Percentiles rank a stretch among this genome's conserved stretches.
Evolutionary conservation across 176 grass and related monocot species (phyloP).

Genomic region (Echinochloa phyllopogon): DNA sequence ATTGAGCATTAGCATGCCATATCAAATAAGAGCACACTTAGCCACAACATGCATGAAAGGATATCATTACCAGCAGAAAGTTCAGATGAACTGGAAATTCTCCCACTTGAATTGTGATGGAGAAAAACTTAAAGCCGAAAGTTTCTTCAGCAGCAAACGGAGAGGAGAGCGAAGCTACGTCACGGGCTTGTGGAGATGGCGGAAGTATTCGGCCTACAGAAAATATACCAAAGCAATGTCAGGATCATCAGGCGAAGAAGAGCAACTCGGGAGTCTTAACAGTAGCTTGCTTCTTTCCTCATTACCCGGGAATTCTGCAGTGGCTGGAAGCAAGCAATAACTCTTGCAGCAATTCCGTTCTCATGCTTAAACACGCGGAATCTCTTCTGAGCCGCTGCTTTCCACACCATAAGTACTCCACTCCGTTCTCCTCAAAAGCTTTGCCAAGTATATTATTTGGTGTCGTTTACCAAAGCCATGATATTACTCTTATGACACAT

Average conservation of each 20-base stretch:
- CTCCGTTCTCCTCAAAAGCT: no score
- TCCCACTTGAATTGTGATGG: no score
- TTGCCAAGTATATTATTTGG: no score
- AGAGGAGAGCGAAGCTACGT: slow-evolving; percentile 66
- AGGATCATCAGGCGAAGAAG: slow-evolving; percentile 6
- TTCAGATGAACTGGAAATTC: no score
- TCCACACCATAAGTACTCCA: no score
- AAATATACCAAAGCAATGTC: slow-evolving; percentile 31
- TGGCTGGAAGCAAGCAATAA: slow-evolving; percentile 83
- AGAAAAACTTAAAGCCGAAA: slow-evolving; percentile 23
- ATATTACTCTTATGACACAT: no score
- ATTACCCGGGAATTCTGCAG: slow-evolving; percentile 92
- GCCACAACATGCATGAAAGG: no score
- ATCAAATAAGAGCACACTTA: no score
- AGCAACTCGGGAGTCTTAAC: not conserved
- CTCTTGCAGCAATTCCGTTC: slow-evolving; percentile 82
- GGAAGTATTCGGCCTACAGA: slow-evolving; percentile 91
- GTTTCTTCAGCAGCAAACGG: slow-evolving; percentile 41
- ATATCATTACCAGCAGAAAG: no score
- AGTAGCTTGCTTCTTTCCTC: not conserved
- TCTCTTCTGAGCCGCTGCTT: slow-evolving; percentile 79
- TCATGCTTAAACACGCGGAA: slow-evolving; percentile 94
- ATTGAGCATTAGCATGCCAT: no score
- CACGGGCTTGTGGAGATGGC: slow-evolving; percentile 93
- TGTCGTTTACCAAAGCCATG: no score